Conservation (phyloP, 2,329 filamentous ascomycete genomes). For the Teratosphaeria pseudoeucalypti region DNA sequence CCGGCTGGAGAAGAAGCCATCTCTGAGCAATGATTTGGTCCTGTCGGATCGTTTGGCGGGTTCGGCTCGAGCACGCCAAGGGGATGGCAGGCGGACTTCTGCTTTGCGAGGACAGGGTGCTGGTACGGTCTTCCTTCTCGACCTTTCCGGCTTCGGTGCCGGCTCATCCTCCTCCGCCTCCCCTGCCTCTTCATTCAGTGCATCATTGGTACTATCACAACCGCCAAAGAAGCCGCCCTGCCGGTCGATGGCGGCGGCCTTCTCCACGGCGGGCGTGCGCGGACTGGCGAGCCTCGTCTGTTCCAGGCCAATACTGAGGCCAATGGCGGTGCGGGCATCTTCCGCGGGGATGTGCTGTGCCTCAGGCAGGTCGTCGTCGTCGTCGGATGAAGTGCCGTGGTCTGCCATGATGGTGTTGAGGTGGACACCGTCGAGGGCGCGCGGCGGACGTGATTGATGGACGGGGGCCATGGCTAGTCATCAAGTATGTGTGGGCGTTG, state of each 20-base stretch:
- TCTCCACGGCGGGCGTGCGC: conserved; percentile 48
- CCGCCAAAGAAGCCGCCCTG: conserved; percentile 36
- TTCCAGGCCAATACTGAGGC: conserved; percentile 47
- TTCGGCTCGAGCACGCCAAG: conserved; percentile 29
- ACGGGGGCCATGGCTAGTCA: background rate
- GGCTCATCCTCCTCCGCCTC: background rate
- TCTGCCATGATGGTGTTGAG: conserved; percentile 31
- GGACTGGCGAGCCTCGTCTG: conserved; percentile 49
- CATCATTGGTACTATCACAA: conserved; percentile 9
- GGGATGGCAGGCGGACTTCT: conserved; percentile 31
- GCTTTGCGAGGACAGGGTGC: background rate
- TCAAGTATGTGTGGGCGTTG: background rate
- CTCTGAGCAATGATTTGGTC: conserved; percentile 27
- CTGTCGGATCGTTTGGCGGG: conserved; percentile 22
- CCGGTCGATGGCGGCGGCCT: conserved; percentile 45
- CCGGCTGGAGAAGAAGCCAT: conserved; percentile 28
- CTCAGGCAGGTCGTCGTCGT: conserved; percentile 26
- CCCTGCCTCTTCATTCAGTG: conserved; percentile 1
- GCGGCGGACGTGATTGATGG: conserved; percentile 1
- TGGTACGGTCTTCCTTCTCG: background rate
- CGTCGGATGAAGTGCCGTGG: conserved; percentile 35
- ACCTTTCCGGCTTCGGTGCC: background rate
- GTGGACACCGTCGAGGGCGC: conserved; percentile 33
- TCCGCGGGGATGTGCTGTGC: conserved; percentile 22
- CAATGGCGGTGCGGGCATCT: conserved; percentile 39